Evolutionary conservation across 2,329 filamentous ascomycete genomes (phyloP).

Genomic region (Ambrosiella xylebori): DNA sequence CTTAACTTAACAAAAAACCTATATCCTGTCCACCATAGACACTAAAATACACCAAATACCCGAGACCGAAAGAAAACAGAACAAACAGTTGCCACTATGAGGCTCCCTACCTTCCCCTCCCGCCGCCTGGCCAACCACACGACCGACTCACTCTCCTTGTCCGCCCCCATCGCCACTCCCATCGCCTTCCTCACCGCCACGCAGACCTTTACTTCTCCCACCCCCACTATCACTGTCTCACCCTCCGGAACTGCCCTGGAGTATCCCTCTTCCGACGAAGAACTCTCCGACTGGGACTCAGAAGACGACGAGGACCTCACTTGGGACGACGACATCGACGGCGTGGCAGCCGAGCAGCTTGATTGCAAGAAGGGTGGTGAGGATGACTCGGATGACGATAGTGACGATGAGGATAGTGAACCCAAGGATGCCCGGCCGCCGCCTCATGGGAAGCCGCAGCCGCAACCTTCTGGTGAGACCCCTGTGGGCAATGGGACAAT

Average conservation of each 20-base stretch:
- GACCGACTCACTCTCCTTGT: neutral
- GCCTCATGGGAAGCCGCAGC: neutral
- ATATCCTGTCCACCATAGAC: neutral
- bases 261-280: neutral
- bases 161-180: neutral
- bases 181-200: neutral
- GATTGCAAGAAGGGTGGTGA: neutral
- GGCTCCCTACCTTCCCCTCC: conserved; percentile 3
- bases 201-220: neutral
- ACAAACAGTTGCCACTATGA: conserved; percentile 4
- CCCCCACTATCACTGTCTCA: neutral
- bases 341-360: neutral
- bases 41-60: neutral
- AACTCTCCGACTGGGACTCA: conserved; percentile 10
- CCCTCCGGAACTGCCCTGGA: neutral
- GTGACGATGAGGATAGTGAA: neutral
- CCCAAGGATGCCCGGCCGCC: neutral
- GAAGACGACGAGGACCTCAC: conserved; percentile 8
- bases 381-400: neutral
- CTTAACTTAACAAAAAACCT: neutral
- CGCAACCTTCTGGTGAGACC: neutral
- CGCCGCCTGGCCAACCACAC: conserved; percentile 1
- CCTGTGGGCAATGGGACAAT: neutral
- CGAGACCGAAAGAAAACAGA: neutral
- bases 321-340: conserved; percentile 5